Percentiles rank a stretch among this genome's conserved stretches.
Conservation (phyloP, 129 eudicot genomes). For the Flaveria trinervia region DNA sequence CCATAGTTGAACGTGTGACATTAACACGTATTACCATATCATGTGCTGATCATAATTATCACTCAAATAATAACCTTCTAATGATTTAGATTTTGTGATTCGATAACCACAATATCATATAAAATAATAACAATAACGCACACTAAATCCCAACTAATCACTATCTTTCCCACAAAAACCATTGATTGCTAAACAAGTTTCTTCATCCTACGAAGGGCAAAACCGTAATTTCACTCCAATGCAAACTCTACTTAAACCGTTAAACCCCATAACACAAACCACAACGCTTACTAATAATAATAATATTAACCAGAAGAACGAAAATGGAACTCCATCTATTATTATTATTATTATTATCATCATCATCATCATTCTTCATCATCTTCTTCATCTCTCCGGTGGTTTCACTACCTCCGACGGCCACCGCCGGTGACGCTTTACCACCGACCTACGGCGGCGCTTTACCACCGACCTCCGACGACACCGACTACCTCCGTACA, state of each 20-base stretch:
- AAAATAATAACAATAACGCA: not conserved
- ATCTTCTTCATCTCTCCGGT: conserved; percentile 1
- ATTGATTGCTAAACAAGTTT: too few relatives aligned
- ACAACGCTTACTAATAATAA: not conserved
- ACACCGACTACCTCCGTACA: conserved; percentile 57
- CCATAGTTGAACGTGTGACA: too few relatives aligned
- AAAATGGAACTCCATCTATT: conserved; percentile 21
- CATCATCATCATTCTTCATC: not conserved
- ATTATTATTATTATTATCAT: not conserved
- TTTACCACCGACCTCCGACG: conserved; percentile 17
- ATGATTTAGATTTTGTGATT: conserved; percentile 3
- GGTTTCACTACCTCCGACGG: conserved; percentile 13
- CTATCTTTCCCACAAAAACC: not conserved
- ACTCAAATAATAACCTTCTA: not conserved
- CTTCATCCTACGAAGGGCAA: conserved; percentile 8
- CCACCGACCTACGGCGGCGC: conserved; percentile 23
- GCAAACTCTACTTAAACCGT: not conserved
- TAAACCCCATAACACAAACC: not conserved
- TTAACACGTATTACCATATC: not conserved
- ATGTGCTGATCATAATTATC: not conserved
- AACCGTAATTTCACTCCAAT: not conserved
- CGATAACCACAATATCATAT: conserved; percentile 15
- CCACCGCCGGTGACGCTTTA: conserved; percentile 29
- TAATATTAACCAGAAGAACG: not conserved
- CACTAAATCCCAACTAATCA: conserved; percentile 6